Evolutionary conservation across 1,284 basidiomycete genomes (phyloP).

Genomic region (Ganoderma leucocontextum): DNA sequence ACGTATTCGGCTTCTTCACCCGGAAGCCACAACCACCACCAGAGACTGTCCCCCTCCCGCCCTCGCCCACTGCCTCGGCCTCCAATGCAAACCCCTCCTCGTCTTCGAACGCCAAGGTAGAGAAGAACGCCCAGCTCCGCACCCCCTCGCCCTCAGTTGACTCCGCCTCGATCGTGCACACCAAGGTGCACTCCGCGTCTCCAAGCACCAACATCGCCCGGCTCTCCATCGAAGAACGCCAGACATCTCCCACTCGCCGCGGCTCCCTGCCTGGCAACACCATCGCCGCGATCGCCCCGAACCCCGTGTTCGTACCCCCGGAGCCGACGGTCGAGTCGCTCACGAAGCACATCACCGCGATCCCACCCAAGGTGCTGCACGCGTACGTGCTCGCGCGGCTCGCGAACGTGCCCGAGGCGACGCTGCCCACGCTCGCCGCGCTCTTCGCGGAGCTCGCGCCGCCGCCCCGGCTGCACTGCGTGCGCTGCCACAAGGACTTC

Average conservation of each 20-base stretch:
- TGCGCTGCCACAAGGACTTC: conserved; percentile 70
- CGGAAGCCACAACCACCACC: conserved; percentile 30
- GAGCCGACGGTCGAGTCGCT: conserved; percentile 51
- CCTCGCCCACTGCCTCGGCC: conserved; percentile 30
- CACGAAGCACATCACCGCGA: conserved; percentile 58
- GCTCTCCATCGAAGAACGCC: conserved; percentile 37
- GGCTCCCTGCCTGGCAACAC: conserved; percentile 23
- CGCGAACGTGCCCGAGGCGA: conserved; percentile 35
- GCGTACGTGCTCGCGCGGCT: conserved; percentile 65
- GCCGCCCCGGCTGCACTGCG: conserved; percentile 73
- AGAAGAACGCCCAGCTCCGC: conserved; percentile 49
- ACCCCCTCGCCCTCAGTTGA: conserved; percentile 61
- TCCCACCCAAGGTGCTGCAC: conserved; percentile 74
- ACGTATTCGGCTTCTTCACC: conserved; percentile 31
- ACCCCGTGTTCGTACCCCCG: conserved; percentile 27
- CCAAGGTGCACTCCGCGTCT: conserved; percentile 38
- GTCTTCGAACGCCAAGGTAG: conserved; percentile 26
- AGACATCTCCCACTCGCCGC: conserved; percentile 32
- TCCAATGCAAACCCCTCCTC: conserved; percentile 27
- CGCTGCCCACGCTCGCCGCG: conserved; percentile 51
- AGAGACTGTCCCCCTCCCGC: conserved; percentile 30
- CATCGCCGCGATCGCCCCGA: conserved; percentile 26
- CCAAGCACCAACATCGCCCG: conserved; percentile 36
- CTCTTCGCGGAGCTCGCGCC: conserved; percentile 69
- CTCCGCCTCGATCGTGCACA: conserved; percentile 41